These are phyloP conservation scores for Fallopia convolvulus DNA, from an alignment of 148 eudicot genomes.

Conservation along the genomic window DNA sequence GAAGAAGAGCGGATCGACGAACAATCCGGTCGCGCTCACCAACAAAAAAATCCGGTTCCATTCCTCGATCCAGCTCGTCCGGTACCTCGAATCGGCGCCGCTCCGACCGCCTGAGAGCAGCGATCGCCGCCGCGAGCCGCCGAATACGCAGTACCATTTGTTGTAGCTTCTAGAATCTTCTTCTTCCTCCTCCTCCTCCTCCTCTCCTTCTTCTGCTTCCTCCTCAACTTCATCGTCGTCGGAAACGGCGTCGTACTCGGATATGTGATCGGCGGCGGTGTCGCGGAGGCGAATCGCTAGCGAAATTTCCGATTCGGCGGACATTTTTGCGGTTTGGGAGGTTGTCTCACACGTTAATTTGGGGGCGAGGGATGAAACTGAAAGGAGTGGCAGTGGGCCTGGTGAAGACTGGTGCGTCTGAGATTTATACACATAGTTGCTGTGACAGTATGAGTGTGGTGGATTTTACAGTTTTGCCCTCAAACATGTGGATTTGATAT, in stretches of 20 bases:
- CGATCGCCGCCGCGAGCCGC: background rate
- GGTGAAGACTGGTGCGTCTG: background rate
- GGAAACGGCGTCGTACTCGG: conserved; percentile 2
- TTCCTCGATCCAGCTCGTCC: conserved; percentile 48
- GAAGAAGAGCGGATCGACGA: conserved; percentile 86
- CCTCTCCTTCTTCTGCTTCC: background rate
- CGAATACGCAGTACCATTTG: background rate
- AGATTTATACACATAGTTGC: background rate
- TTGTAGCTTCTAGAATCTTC: background rate
- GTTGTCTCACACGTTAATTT: background rate
- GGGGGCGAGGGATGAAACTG: background rate
- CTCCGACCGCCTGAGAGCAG: background rate
- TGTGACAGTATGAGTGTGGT: background rate
- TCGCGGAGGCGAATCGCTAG: background rate
- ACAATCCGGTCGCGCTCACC: conserved; percentile 62
- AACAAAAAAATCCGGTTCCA: conserved; percentile 81
- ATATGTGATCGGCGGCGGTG: background rate
- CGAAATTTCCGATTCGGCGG: conserved; percentile 3
- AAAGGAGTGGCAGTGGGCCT: conserved; percentile 7
- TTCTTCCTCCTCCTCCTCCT: background rate
- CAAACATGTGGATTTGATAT: background rate
- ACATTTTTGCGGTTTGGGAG: background rate
- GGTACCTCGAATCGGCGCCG: background rate
- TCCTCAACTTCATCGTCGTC: background rate
- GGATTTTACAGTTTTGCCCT: background rate